phyloP scores from a whole-genome alignment of 257 asterid genomes.

The Perilla frutescens region DNA sequence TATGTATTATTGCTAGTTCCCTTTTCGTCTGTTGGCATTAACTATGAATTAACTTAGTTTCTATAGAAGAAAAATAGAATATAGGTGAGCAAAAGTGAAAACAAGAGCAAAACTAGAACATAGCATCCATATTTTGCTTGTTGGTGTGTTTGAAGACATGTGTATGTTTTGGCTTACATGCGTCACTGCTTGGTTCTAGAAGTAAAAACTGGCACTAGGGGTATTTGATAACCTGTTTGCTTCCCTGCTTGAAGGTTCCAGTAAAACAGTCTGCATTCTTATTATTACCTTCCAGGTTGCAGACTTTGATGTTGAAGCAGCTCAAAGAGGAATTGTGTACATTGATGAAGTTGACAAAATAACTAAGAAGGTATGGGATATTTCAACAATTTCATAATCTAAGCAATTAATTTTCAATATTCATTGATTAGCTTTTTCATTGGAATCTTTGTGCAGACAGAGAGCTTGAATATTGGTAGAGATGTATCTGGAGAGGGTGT shows the following conservation, averaged over 20 bases:
- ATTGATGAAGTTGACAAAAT: conserved; percentile 96
- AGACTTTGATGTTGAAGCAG: conserved; percentile 83
- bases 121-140: background rate
- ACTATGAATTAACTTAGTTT: background rate
- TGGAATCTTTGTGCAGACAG: conserved; percentile 65
- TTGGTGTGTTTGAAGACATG: conserved; percentile 16
- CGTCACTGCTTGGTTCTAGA: conserved; percentile 16
- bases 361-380: conserved; percentile 75
- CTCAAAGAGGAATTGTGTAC: conserved; percentile 91
- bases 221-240: background rate
- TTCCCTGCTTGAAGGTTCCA: conserved; percentile 17
- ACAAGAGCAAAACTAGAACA: background rate
- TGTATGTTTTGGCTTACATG: conserved; percentile 1
- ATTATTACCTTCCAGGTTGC: conserved; percentile 63
- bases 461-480: conserved; percentile 72
- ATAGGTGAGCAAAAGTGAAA: background rate
- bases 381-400: conserved; percentile 10
- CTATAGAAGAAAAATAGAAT: conserved; percentile 2
- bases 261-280: conserved; percentile 24
- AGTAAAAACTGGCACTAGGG: conserved; percentile 18
- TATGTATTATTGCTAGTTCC: background rate
- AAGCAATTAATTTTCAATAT: conserved; percentile 31
- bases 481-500: conserved; percentile 98
- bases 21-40: conserved; percentile 13
- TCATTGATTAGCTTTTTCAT: conserved; percentile 43